Evolutionary conservation across 805 yeast genomes (phyloP), one percentile per base, ranked within the genome.

Genomic region (Zygotorulaspora florentina): DNA sequence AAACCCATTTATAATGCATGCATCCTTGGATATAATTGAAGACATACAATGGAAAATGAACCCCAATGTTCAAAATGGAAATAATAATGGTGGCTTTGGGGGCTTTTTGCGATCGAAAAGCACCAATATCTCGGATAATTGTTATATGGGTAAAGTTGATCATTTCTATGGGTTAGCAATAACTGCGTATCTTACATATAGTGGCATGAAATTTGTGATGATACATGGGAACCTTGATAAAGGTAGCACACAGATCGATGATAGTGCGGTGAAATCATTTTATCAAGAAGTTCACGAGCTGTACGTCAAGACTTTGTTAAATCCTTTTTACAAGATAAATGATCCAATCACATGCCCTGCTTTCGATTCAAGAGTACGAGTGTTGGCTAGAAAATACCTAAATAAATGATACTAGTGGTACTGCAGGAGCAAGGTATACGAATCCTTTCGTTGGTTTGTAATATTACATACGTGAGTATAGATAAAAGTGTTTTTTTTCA

Each of bases 11-110:
- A 81, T 93, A 25, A 76, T 90, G 29, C 95, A 93, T 60, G 79
- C 96, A 1, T 80, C 98, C 2, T 67, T 93, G 30, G 99, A 93
- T 64, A 74, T 93, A n/a, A 81, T 93, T 0, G 96, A 93, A 52
- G 96, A 90, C 56, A 67, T 80, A 2, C 97, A 89, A 61, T 89
- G 96, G 91, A 76, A 79, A 39, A 72, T 78, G 8, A 79, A 73
- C 51, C 72, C 75, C 7, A 51, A 48, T n/a, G 36, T 52, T 9
- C 55, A 51, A 12, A 31, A 45, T 17, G 31, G 28, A 12, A 45
- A 46, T 13, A 47, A 35, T 20, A 20, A 33, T 4, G 47, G 53
- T 10, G 45, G 50, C 16, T 30, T 40, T 3, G 47, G 54, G 10
- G 62, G 65, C 2, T 61, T 64, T 46, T 50, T 62, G 33, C 51